These are phyloP conservation scores for Agmasoma carcini DNA, from an alignment of 371 early-diverging fungal species.

Conservation along the genomic window DNA sequence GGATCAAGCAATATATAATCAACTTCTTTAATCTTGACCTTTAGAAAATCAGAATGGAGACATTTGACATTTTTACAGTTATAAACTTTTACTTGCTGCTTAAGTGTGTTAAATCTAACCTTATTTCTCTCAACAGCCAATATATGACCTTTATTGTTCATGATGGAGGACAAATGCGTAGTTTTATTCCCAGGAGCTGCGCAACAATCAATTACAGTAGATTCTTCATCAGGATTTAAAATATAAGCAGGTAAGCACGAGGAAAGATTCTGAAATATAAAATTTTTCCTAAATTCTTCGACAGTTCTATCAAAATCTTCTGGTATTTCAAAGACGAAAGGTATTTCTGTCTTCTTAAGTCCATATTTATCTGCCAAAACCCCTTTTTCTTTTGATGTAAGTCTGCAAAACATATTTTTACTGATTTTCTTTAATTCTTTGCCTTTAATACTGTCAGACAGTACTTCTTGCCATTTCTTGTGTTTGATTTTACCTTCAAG, in stretches of 20 bases:
- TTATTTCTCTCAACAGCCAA: conserved; percentile 75
- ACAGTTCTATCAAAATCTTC: conserved; percentile 27
- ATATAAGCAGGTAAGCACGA: conserved; percentile 79
- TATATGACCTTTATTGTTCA: conserved; percentile 68
- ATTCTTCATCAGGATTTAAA: conserved; percentile 59
- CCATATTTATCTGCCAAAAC: conserved; percentile 12
- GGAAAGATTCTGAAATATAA: conserved; percentile 49
- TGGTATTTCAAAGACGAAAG: too few species aligned
- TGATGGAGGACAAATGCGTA: conserved; percentile 66
- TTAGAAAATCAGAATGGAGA: conserved; percentile 37
- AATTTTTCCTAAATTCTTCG: conserved; percentile 26
- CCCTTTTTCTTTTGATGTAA: too few species aligned
- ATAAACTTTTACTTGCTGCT: conserved; percentile 59
- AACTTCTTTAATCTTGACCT: conserved; percentile 56
- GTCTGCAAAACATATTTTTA: conserved; percentile 26
- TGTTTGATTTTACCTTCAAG: conserved; percentile 41
- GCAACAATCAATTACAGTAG: conserved; percentile 77
- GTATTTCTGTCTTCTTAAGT: conserved; percentile 32
- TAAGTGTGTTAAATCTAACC: conserved; percentile 63
- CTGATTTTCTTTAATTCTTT: conserved; percentile 1
- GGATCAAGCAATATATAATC: conserved; percentile 86
- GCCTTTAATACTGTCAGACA: too few species aligned
- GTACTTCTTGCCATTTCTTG: too few species aligned
- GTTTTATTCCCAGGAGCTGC: conserved; percentile 98
- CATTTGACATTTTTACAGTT: conserved; percentile 63